Evolutionary conservation across 352 stramenopile species (phyloP), one percentile per base, ranked within the genome.

Genomic region (Globisporangium echinulatum): DNA sequence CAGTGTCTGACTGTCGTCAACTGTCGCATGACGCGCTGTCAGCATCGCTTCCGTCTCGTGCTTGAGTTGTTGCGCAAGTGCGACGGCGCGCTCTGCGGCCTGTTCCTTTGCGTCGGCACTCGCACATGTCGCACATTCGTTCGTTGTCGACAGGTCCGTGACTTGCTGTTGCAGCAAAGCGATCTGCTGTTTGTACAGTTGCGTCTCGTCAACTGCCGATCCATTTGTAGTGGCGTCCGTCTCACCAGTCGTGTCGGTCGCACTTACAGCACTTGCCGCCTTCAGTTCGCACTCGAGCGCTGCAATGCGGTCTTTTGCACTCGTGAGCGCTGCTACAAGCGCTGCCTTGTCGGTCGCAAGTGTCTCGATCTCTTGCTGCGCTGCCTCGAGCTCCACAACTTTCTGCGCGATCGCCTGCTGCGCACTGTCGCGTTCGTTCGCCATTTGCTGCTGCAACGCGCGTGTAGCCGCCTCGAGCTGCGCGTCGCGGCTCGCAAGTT

Each of bases 11-110:
- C 40, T 44, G 3, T 8, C 11, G 7, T 8, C 11, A 8, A 14
- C 11, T 1, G 40, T 13, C 7, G 40, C 40, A 14, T 8, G 7
- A 14, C 7, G 7, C 11, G 40, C 11, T 13, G 40, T 37, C 49
- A 88, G 56, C 67, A 88, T 72, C 17, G 70, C 63, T 56, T 87
- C 68, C 7, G 77, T 75, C 51, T 91, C 81, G 7, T 69, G 71
- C 65, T 87, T 86, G 53, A 89, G 69, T 13, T 69, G 53, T 62
- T 89, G 65, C 0, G 77, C 77, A 40, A 75, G 52, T 40, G 70
- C 74, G 19, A 90, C 61, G 17, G 78, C 67, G 2, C 69, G 76
- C 33, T 74, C 64, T 3, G 76, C 81, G 36, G 72, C 69, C 39
- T 74, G 60, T 50, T 84, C 74, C 56, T 77, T 82, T 19, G 67